These are phyloP conservation scores for Rauvolfia tetraphylla DNA, from an alignment of 257 asterid species.

Conservation along the genomic window DNA sequence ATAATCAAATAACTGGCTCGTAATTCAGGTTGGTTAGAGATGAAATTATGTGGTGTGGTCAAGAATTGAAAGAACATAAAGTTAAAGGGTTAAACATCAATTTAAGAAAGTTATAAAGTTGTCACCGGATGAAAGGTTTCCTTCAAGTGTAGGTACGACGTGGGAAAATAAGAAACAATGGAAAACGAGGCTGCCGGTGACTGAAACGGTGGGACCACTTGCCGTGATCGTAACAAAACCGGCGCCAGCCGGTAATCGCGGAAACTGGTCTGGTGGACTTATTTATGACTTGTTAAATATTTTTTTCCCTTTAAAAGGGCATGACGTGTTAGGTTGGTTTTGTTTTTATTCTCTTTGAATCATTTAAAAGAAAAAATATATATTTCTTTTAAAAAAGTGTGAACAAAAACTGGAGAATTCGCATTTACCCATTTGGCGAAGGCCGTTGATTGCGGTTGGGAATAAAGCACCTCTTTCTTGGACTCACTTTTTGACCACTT, in stretches of 20 bases:
- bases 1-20: not conserved
- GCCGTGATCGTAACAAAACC: constrained; percentile 54
- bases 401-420: constrained; percentile 26
- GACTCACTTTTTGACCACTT: constrained; percentile 23
- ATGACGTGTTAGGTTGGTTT: too few species aligned
- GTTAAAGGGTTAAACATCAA: not conserved
- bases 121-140: not conserved
- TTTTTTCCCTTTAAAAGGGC: constrained; percentile 2
- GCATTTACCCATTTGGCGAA: constrained; percentile 27
- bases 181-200: constrained; percentile 13
- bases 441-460: constrained; percentile 92
- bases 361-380: constrained; percentile 2
- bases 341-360: constrained; percentile 13
- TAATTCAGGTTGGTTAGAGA: not conserved
- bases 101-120: not conserved
- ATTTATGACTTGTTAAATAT: constrained; percentile 32
- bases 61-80: not conserved
- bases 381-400: constrained; percentile 17
- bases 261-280: constrained; percentile 45
- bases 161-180: not conserved
- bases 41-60: not conserved
- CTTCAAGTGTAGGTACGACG: constrained; percentile 5
- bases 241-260: constrained; percentile 52
- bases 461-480: constrained; percentile 34
- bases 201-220: not conserved